These are phyloP conservation scores for Kandelia obovata DNA, from an alignment of 345 rosid species.

Conservation along the genomic window DNA sequence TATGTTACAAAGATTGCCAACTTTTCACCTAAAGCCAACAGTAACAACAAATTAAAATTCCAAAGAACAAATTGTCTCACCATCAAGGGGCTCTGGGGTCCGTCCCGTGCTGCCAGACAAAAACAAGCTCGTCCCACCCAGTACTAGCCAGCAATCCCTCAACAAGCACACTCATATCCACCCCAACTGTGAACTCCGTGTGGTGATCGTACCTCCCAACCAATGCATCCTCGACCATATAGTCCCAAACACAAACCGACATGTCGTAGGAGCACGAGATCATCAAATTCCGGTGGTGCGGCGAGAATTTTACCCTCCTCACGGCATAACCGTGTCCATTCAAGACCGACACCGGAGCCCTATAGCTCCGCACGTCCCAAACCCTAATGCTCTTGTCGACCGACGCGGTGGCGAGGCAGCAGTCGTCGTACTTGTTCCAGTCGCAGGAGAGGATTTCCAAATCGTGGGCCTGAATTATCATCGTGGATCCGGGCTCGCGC, in stretches of 20 bases:
- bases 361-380: slow-evolving; percentile 80
- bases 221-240: slow-evolving; percentile 83
- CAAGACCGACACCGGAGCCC: slow-evolving; percentile 62
- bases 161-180: slow-evolving; percentile 91
- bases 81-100: slow-evolving; percentile 70
- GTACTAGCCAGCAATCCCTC: slow-evolving; percentile 88
- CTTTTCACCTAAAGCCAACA: neutral
- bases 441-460: slow-evolving; percentile 74
- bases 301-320: slow-evolving; percentile 82
- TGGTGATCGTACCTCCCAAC: slow-evolving; percentile 84
- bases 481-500: slow-evolving; percentile 80
- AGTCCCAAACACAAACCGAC: slow-evolving; percentile 87
- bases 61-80: slow-evolving; percentile 9
- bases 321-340: slow-evolving; percentile 88
- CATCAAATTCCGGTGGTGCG: slow-evolving; percentile 64
- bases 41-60: slow-evolving; percentile 2
- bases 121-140: slow-evolving; percentile 93
- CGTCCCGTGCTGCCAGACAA: slow-evolving; percentile 91
- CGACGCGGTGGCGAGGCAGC: slow-evolving; percentile 67
- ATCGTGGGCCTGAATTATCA: slow-evolving; percentile 89
- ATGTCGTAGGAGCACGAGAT: slow-evolving; percentile 87
- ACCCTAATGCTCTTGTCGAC: slow-evolving; percentile 73
- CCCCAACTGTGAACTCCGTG: slow-evolving; percentile 79
- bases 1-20: neutral
- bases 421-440: slow-evolving; percentile 95